These are phyloP conservation scores for Raffaelea deltoideospora DNA, from an alignment of 2,329 filamentous ascomycete genomes.

Conservation along the genomic window DNA sequence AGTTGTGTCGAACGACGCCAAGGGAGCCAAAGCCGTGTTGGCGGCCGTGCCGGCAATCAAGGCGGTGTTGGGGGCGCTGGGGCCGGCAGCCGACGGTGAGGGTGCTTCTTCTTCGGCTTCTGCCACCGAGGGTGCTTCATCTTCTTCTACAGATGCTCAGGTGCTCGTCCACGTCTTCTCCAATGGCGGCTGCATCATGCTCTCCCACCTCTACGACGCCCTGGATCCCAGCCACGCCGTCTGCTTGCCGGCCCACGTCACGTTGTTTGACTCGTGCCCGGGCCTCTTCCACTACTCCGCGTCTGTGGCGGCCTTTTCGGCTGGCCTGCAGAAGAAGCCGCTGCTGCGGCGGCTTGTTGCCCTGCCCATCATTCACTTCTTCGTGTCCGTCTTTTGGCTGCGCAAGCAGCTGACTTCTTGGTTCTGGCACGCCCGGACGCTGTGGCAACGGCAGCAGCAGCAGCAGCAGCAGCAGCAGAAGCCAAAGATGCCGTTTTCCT, in stretches of 20 bases:
- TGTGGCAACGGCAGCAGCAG: too few species aligned
- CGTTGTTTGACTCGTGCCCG: slow-evolving; percentile 33
- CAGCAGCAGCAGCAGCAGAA: too few species aligned
- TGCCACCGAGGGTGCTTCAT: not conserved
- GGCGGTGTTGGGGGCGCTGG: slow-evolving; percentile 10
- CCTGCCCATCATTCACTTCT: slow-evolving; percentile 7
- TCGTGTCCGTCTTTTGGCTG: slow-evolving; percentile 18
- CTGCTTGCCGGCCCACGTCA: slow-evolving; percentile 24
- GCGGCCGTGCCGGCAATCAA: slow-evolving; percentile 25
- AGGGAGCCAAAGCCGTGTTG: slow-evolving; percentile 18
- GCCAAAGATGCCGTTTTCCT: not conserved
- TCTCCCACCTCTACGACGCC: slow-evolving; percentile 21
- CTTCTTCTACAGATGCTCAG: slow-evolving; percentile 4
- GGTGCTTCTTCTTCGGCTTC: not conserved
- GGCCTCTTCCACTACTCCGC: slow-evolving; percentile 24
- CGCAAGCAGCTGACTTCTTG: slow-evolving; percentile 4
- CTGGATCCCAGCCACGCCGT: not conserved
- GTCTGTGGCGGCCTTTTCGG: slow-evolving; percentile 1
- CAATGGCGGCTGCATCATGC: slow-evolving; percentile 32
- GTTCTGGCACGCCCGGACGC: not conserved
- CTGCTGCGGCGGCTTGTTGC: slow-evolving; percentile 11
- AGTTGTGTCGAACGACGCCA: slow-evolving; percentile 19
- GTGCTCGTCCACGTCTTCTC: slow-evolving; percentile 36
- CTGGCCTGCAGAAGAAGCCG: slow-evolving; percentile 2
- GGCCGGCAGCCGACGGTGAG: slow-evolving; percentile 2